A percentile compares a stretch with the other conserved stretches of the same genome.
These are phyloP conservation scores for Oryza rufipogon DNA, from an alignment of 176 grass and related monocot genomes.

Conservation along the genomic window DNA sequence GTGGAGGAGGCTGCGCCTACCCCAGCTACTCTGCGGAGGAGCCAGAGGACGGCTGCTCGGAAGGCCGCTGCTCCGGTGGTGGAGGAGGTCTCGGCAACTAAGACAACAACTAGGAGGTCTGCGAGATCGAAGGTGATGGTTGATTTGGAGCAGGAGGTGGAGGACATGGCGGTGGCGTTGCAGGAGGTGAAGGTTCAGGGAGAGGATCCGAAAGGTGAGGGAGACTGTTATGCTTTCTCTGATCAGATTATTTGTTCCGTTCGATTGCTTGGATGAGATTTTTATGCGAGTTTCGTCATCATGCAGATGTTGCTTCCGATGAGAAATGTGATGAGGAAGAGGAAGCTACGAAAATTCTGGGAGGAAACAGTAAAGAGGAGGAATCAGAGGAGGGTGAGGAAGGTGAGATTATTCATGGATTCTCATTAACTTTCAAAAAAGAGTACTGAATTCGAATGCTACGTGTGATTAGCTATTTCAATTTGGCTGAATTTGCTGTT, in stretches of 20 bases:
- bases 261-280: background rate
- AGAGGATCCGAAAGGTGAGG: slow-evolving; percentile 43
- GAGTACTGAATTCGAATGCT: background rate
- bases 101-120: slow-evolving; percentile 7
- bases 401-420: slow-evolving; percentile 31
- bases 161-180: background rate
- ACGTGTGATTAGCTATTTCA: background rate
- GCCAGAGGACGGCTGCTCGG: slow-evolving; percentile 37
- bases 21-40: slow-evolving; percentile 52
- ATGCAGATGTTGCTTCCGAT: slow-evolving; percentile 20
- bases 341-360: slow-evolving; percentile 25
- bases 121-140: slow-evolving; percentile 38
- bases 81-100: slow-evolving; percentile 34
- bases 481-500: background rate
- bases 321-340: slow-evolving; percentile 39
- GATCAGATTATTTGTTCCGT: background rate
- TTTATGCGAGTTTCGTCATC: slow-evolving; percentile 11
- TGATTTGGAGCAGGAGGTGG: slow-evolving; percentile 48
- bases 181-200: slow-evolving; percentile 32
- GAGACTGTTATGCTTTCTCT: background rate
- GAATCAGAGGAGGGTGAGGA: slow-evolving; percentile 42
- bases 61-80: slow-evolving; percentile 24
- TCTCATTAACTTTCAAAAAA: background rate
- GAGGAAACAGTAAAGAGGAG: slow-evolving; percentile 26
- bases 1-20: slow-evolving; percentile 31